A percentile compares a stretch with the other conserved stretches of the same genome.
Evolutionary conservation across 768 basidiomycete species (phyloP).

Genomic region (Pleurotus tuoliensis): DNA sequence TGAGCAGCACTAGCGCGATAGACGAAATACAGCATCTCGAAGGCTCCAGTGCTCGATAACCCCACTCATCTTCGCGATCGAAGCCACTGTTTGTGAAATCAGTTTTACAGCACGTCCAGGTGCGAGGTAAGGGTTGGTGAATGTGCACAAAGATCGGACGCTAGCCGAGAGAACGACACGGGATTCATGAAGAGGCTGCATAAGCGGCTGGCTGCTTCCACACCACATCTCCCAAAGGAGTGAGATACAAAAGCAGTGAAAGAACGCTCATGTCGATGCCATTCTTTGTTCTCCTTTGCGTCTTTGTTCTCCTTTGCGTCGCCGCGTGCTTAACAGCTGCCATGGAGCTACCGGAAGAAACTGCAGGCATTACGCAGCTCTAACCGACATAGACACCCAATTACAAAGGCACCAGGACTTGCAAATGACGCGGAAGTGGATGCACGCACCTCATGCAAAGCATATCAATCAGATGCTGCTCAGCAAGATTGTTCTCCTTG

Average conservation of each 20-base stretch:
- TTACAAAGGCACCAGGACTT: too few relatives aligned
- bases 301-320: too few relatives aligned
- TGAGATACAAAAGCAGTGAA: too few relatives aligned
- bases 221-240: too few relatives aligned
- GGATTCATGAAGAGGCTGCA: too few relatives aligned
- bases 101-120: constrained; percentile 1
- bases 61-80: constrained; percentile 97
- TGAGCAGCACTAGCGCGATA: constrained; percentile 94
- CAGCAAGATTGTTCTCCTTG: constrained; percentile 98
- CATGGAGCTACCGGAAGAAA: too few relatives aligned
- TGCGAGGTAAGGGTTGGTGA: constrained; percentile 5
- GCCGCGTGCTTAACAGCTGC: too few relatives aligned
- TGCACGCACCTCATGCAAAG: constrained; percentile 89
- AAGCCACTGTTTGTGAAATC: constrained; percentile 66
- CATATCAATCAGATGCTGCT: constrained; percentile 99
- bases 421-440: neutral
- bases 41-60: constrained; percentile 93
- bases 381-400: too few relatives aligned
- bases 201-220: too few relatives aligned
- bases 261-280: too few relatives aligned
- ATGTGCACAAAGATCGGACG: neutral
- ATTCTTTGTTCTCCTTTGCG: too few relatives aligned
- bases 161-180: neutral
- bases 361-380: too few relatives aligned
- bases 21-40: constrained; percentile 97